Evolutionary conservation across 1,139 yeast species (phyloP).

Genomic region (Suhomyces kunorum): DNA sequence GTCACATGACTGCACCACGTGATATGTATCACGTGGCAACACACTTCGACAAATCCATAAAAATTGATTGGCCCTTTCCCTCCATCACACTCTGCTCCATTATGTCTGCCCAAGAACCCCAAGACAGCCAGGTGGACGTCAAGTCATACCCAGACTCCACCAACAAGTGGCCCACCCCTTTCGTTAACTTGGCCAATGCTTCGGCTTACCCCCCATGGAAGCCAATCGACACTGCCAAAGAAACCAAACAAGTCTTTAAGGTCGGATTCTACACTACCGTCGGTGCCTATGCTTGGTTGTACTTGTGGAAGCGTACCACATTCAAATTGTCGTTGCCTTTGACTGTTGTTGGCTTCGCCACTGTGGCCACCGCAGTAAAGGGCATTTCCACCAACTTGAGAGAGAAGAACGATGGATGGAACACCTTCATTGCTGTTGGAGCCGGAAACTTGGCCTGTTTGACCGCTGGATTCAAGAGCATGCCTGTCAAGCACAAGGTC

Average conservation of each 20-base stretch:
- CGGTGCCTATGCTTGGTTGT: slow-evolving; percentile 52
- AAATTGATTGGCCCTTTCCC: slow-evolving; percentile 23
- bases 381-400: slow-evolving; percentile 46
- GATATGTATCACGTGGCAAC: not conserved
- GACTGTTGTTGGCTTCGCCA: slow-evolving; percentile 43
- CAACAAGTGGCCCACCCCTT: slow-evolving; percentile 46
- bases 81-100: slow-evolving; percentile 3
- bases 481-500: slow-evolving; percentile 47
- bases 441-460: slow-evolving; percentile 45
- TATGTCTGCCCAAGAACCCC: slow-evolving; percentile 21
- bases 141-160: slow-evolving; percentile 37
- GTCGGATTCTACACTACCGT: slow-evolving; percentile 48
- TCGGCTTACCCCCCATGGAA: slow-evolving; percentile 47
- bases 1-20: no score
- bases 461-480: slow-evolving; percentile 42
- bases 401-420: slow-evolving; percentile 54
- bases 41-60: slow-evolving; percentile 16
- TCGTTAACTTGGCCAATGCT: slow-evolving; percentile 42
- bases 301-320: slow-evolving; percentile 49
- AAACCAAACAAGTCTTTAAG: slow-evolving; percentile 42
- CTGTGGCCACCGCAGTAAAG: slow-evolving; percentile 46
- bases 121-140: slow-evolving; percentile 16
- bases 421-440: slow-evolving; percentile 48
- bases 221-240: slow-evolving; percentile 47
- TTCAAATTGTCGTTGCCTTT: slow-evolving; percentile 46